These are phyloP conservation scores for Phytopythium helicoides DNA, from an alignment of 352 stramenopile species.

Conservation along the genomic window DNA sequence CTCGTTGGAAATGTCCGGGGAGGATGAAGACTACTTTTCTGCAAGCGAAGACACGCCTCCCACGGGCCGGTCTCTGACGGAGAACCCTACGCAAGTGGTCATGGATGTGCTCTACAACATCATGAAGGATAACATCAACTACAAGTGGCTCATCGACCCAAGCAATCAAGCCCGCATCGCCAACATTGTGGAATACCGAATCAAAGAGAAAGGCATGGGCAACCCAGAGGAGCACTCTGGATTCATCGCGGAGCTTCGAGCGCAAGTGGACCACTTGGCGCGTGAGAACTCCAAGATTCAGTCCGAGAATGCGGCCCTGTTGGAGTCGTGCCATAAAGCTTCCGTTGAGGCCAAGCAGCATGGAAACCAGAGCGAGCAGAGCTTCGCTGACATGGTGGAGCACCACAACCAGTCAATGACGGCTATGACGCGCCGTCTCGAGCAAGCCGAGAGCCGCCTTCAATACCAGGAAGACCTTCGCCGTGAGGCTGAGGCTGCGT, in stretches of 20 bases:
- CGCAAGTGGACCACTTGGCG: slow-evolving; percentile 54
- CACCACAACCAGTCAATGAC: slow-evolving; percentile 12
- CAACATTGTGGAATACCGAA: slow-evolving; percentile 46
- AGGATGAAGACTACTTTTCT: slow-evolving; percentile 24
- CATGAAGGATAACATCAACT: slow-evolving; percentile 57
- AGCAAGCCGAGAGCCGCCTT: slow-evolving; percentile 31
- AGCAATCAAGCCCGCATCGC: slow-evolving; percentile 45
- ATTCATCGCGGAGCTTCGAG: slow-evolving; percentile 42
- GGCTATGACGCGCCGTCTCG: slow-evolving; percentile 34
- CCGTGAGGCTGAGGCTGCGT: slow-evolving; percentile 48
- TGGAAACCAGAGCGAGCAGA: slow-evolving; percentile 11
- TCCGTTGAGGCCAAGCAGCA: slow-evolving; percentile 17
- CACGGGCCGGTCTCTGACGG: slow-evolving; percentile 2
- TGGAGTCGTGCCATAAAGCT: slow-evolving; percentile 11
- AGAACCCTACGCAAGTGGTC: slow-evolving; percentile 44
- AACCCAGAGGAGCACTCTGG: slow-evolving; percentile 25
- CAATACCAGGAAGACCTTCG: slow-evolving; percentile 42
- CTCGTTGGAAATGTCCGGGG: slow-evolving; percentile 14
- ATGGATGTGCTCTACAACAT: slow-evolving; percentile 61
- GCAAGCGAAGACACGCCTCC: slow-evolving; percentile 21
- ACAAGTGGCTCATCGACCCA: slow-evolving; percentile 52
- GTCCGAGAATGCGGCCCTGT: slow-evolving; percentile 50
- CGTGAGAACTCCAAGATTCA: slow-evolving; percentile 62
- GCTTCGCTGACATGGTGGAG: slow-evolving; percentile 6
- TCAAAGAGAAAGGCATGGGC: slow-evolving; percentile 22